Base-by-base conservation (phyloP, 176 grass and related monocot genomes). In the Avena sativa region DNA sequence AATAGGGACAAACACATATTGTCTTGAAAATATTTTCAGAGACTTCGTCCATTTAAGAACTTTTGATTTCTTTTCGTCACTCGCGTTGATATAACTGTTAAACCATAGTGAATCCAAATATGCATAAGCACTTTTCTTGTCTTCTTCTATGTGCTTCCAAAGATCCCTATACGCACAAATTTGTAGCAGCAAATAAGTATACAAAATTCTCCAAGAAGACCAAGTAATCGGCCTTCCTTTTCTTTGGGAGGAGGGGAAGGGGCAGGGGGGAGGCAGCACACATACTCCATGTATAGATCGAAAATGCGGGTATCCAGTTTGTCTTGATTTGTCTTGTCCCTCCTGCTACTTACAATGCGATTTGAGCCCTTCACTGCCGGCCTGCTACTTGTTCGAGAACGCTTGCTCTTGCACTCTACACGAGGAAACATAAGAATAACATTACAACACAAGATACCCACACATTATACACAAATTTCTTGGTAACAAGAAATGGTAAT, bases 101-200 rank as follows among this genome's bases (percentile, higher is more conserved):
- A 98, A 98, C 97, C 97, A 98, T 82, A 98, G 91, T 10, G 93
- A 94, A 79, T 98, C 97, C 13, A 99, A 88, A 81, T 99, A 99
- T 30, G 78, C 32, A 80, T 86, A 99, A 43, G 85, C 73, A 70
- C 64, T 86, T 78, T 84, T 99, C 86, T 94, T 92, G 13, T 96
- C 90, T 90, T 93, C 90, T 81, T 93, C 89, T 88, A 89, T 87
- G 75, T 61, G 83, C 71, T 79, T 81, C 97, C 97, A 98, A 47
- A 96, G 84, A 84, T 91, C 66, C 87, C 97, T 98, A 81, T 93
- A 81, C 20, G 64, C 28, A 64, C 74, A 86, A 74, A 88, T 74
- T 21, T 78, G 30, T 52, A 59, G 16, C 68, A 76, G 50, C 40
- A 97, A 72, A 79, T 76, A 81, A 77, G 50, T 69, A 88, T 28